A percentile compares a stretch with the other conserved stretches of the same genome.
These are phyloP conservation scores for Trichoderma erinaceum DNA, from an alignment of 495 filamentous ascomycete genomes.

Conservation along the genomic window DNA sequence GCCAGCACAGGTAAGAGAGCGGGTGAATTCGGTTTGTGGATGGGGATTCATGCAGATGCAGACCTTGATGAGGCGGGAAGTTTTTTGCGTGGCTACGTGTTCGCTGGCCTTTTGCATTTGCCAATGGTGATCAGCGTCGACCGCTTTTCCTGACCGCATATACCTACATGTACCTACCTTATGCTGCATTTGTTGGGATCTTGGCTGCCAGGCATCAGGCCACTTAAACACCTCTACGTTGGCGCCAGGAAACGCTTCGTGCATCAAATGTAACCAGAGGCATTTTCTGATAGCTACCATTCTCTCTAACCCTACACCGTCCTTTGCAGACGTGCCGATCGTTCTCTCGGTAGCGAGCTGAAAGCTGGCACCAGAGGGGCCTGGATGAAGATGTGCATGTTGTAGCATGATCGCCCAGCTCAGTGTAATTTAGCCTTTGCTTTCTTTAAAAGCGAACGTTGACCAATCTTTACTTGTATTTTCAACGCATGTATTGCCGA, in stretches of 20 bases:
- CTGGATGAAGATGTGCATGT: too few relatives aligned
- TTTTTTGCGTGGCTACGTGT: not conserved
- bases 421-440: too few relatives aligned
- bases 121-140: not conserved
- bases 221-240: not conserved
- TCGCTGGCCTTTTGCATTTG: not conserved
- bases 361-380: too few relatives aligned
- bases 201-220: not conserved
- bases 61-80: not conserved
- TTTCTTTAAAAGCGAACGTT: too few relatives aligned
- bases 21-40: not conserved
- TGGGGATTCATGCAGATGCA: not conserved
- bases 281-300: not conserved
- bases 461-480: too few relatives aligned
- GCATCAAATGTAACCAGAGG: not conserved
- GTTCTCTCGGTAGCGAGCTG: too few relatives aligned
- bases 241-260: not conserved
- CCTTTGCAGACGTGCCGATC: not conserved
- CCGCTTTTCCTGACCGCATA: constrained; percentile 8
- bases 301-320: not conserved
- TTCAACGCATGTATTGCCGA: too few relatives aligned
- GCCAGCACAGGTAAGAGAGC: not conserved
- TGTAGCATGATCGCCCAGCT: too few relatives aligned
- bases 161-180: too few relatives aligned
- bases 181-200: constrained; percentile 5